phyloP scores from a whole-genome alignment of 495 filamentous ascomycete species.

The Pseudomonodictys pantanalensis region DNA sequence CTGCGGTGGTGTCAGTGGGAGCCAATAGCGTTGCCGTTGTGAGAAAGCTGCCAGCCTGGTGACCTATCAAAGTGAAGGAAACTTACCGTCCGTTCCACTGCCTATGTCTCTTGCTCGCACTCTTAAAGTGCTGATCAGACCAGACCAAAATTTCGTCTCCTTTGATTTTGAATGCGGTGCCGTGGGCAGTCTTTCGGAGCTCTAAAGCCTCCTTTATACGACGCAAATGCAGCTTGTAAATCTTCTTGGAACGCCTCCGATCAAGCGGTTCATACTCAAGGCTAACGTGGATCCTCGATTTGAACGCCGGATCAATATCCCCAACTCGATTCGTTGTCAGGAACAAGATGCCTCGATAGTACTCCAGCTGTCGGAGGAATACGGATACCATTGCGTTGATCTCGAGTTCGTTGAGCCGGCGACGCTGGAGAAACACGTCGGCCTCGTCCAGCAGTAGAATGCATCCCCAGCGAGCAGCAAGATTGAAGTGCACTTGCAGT shows the following conservation, averaged over 20 bases:
- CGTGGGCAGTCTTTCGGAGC: background rate
- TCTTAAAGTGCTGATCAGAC: background rate
- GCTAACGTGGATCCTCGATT: slow-evolving; percentile 37
- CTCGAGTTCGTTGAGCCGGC: slow-evolving; percentile 33
- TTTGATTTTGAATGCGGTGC: background rate
- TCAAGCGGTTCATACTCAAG: slow-evolving; percentile 31
- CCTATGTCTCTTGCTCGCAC: background rate
- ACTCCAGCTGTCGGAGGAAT: slow-evolving; percentile 50
- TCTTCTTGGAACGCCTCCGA: background rate
- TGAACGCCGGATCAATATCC: slow-evolving; percentile 36
- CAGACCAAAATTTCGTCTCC: background rate
- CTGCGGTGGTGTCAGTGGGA: background rate
- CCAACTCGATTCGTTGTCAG: slow-evolving; percentile 35
- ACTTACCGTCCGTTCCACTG: background rate
- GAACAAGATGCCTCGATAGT: slow-evolving; percentile 53
- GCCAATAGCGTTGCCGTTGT: too few species aligned
- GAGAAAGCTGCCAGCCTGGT: too few species aligned
- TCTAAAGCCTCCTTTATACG: background rate
- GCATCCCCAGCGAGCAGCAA: slow-evolving; percentile 39
- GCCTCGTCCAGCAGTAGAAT: slow-evolving; percentile 60
- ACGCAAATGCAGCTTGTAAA: background rate
- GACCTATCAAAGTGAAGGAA: background rate
- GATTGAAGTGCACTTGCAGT: slow-evolving; percentile 33
- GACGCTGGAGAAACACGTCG: slow-evolving; percentile 59
- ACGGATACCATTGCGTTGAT: slow-evolving; percentile 38